A percentile compares a stretch with the other conserved stretches of the same genome.
Evolutionary conservation across 2,329 filamentous ascomycete species (phyloP).

Genomic region (Colletotrichum simmondsii): DNA sequence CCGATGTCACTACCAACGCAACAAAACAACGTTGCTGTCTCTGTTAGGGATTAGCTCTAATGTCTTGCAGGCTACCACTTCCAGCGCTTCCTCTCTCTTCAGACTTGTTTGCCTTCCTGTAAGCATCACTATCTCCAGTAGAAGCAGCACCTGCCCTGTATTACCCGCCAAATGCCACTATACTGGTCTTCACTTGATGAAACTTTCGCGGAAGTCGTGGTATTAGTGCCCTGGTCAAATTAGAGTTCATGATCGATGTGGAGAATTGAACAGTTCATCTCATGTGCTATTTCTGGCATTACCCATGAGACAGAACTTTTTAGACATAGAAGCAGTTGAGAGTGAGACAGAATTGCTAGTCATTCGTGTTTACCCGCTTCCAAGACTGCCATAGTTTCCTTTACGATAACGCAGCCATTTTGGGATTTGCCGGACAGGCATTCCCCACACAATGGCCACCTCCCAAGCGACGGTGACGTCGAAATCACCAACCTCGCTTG

Average conservation of each 20-base stretch:
- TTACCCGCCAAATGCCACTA: no score
- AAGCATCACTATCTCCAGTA: neutral
- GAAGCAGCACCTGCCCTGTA: no score
- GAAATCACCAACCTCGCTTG: constrained; percentile 18
- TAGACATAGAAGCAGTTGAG: neutral
- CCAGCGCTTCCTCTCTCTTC: neutral
- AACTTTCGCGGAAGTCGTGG: no score
- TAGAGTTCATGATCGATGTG: neutral
- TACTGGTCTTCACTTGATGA: no score
- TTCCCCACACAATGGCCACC: constrained; percentile 23
- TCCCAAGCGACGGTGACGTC: constrained; percentile 21
- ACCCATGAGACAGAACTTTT: neutral
- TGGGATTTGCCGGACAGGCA: constrained; percentile 14
- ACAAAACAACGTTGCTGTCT: neutral
- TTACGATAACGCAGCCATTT: neutral
- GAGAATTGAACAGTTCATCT: neutral
- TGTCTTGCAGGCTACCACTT: neutral
- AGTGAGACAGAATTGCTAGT: neutral
- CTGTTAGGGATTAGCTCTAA: neutral
- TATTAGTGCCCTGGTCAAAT: neutral
- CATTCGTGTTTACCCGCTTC: neutral
- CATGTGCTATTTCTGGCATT: constrained; percentile 14
- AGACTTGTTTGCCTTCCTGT: neutral
- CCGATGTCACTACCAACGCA: neutral
- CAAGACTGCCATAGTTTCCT: neutral